These are phyloP conservation scores for Cladosporium sp. DNA, from an alignment of 2,329 filamentous ascomycete genomes.

Conservation along the genomic window DNA sequence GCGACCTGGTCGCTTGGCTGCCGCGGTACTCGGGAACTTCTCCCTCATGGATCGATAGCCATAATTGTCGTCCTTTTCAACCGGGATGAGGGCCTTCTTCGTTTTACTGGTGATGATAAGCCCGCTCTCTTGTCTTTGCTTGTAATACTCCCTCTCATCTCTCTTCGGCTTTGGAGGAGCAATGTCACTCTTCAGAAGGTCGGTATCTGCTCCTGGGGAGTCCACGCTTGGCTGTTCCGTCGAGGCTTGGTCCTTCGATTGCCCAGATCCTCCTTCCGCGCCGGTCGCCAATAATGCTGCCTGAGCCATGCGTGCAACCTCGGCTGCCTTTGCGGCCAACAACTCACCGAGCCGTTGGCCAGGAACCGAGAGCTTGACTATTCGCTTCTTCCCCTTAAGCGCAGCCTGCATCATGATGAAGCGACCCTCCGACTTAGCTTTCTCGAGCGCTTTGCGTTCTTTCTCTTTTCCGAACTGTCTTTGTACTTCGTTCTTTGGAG, in stretches of 20 bases:
- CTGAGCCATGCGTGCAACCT: constrained; percentile 20
- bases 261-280: neutral
- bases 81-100: constrained; percentile 28
- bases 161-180: constrained; percentile 25
- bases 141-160: constrained; percentile 36
- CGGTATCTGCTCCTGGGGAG: constrained; percentile 6
- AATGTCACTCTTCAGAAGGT: constrained; percentile 31
- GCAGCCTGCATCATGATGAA: constrained; percentile 44
- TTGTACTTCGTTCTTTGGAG: constrained; percentile 40
- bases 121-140: constrained; percentile 32
- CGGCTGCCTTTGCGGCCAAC: constrained; percentile 28
- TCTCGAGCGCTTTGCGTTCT: constrained; percentile 37
- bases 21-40: neutral
- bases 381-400: constrained; percentile 41
- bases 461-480: constrained; percentile 46
- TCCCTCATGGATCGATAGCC: constrained; percentile 31
- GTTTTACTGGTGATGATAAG: constrained; percentile 27
- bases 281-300: neutral
- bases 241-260: neutral
- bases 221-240: constrained; percentile 1
- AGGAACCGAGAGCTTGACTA: constrained; percentile 39
- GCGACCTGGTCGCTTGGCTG: constrained; percentile 9
- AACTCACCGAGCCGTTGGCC: constrained; percentile 35
- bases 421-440: constrained; percentile 40
- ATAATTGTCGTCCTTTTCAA: constrained; percentile 32